Conservation (phyloP, 306 rosid species). For the Lablab purpureus region DNA sequence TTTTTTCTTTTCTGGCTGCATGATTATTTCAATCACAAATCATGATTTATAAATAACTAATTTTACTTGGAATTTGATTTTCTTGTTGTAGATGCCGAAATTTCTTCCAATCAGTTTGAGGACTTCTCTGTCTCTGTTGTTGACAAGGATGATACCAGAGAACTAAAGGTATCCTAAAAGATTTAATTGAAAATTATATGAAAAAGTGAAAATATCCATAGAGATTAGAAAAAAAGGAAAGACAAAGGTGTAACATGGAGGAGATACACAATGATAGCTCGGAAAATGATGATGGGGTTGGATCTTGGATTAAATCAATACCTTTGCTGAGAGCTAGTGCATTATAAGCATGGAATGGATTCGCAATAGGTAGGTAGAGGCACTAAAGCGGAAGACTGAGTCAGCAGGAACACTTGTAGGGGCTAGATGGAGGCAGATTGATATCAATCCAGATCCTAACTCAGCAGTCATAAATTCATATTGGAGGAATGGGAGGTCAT, state of each 20-base stretch:
- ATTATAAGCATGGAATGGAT: constrained; percentile 21
- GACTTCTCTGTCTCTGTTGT: constrained; percentile 63
- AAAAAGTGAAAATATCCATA: background rate
- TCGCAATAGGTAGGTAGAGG: background rate
- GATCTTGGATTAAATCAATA: background rate
- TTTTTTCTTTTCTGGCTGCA: constrained; percentile 18
- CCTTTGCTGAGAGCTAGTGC: constrained; percentile 12
- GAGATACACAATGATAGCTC: constrained; percentile 26
- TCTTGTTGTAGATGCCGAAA: constrained; percentile 53
- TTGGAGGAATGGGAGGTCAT: background rate
- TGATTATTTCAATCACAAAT: background rate
- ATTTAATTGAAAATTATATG: constrained; percentile 13
- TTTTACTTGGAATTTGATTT: background rate
- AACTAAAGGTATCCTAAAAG: constrained; percentile 67
- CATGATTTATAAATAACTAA: constrained; percentile 4
- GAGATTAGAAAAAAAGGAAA: background rate
- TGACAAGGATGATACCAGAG: constrained; percentile 47
- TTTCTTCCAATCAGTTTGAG: constrained; percentile 60
- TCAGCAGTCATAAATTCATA: background rate
- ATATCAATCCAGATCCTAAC: background rate
- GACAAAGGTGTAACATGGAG: constrained; percentile 3
- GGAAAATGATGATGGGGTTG: background rate
- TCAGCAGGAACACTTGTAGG: background rate
- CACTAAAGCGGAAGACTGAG: constrained; percentile 11
- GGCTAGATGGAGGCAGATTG: background rate